A percentile compares a stretch with the other conserved stretches of the same genome.
These are phyloP conservation scores for Diversispora eburnea DNA, from an alignment of 192 early-diverging fungal species.

Conservation along the genomic window DNA sequence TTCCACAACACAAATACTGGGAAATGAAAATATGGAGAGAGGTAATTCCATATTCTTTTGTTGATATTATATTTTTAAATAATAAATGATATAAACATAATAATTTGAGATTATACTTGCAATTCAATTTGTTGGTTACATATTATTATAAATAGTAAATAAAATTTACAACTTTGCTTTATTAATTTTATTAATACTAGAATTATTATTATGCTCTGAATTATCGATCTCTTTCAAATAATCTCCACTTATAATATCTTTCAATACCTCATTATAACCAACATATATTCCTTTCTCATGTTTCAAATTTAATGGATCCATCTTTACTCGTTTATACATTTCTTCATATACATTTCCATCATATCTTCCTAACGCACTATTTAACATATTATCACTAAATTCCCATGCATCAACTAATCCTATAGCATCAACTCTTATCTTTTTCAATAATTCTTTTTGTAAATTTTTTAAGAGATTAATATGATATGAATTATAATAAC, in stretches of 20 bases:
- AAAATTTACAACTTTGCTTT: too few species aligned
- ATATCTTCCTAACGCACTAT: slow-evolving; percentile 80
- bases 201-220: too few species aligned
- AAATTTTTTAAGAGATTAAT: slow-evolving; percentile 55
- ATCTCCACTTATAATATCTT: background rate
- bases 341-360: slow-evolving; percentile 80
- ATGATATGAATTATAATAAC: slow-evolving; percentile 62
- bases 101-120: too few species aligned
- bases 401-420: slow-evolving; percentile 84
- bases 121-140: too few species aligned
- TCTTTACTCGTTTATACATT: slow-evolving; percentile 54
- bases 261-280: slow-evolving; percentile 4
- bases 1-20: too few species aligned
- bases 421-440: slow-evolving; percentile 65
- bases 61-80: too few species aligned
- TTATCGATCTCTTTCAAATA: background rate
- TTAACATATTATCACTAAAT: slow-evolving; percentile 78
- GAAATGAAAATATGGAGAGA: too few species aligned
- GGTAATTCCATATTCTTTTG: too few species aligned
- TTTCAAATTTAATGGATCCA: background rate
- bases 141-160: too few species aligned
- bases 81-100: too few species aligned
- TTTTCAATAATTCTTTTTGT: slow-evolving; percentile 54
- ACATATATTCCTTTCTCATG: background rate
- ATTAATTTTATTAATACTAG: too few species aligned